A percentile compares a stretch with the other conserved stretches of the same genome.
Evolutionary conservation across 2,329 filamentous ascomycete species (phyloP).

Genomic region (Trichoderma breve): DNA sequence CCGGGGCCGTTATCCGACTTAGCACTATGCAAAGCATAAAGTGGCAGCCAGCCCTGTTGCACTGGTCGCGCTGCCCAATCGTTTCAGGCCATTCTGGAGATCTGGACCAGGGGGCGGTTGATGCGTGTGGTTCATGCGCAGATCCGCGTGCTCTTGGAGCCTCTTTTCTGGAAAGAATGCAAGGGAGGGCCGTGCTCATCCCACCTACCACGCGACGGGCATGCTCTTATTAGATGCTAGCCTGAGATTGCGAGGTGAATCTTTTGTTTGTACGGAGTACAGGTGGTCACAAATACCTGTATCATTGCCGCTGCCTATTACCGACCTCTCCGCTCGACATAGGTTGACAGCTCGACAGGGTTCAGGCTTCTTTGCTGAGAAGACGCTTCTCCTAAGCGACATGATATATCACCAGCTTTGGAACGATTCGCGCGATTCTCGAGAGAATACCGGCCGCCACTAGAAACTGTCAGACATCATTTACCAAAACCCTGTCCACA

Average conservation of each 20-base stretch:
- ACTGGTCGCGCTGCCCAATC: constrained; percentile 7
- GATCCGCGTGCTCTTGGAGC: constrained; percentile 8
- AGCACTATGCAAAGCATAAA: constrained; percentile 14
- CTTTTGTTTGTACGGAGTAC: not conserved
- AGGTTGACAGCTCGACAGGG: not conserved
- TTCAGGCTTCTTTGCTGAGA: not conserved
- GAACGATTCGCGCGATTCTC: not conserved
- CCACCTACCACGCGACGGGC: not conserved
- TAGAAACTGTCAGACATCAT: not conserved
- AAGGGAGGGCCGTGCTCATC: constrained; percentile 4
- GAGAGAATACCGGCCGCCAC: not conserved
- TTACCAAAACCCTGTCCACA: not conserved
- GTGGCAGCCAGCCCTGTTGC: constrained; percentile 15
- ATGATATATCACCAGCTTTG: not conserved
- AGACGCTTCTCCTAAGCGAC: not conserved
- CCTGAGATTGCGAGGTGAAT: not conserved
- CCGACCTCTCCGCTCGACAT: not conserved
- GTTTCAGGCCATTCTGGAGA: constrained; percentile 10
- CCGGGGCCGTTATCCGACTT: constrained; percentile 4
- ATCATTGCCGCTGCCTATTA: not conserved
- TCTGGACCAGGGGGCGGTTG: constrained; percentile 7
- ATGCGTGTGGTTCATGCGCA: constrained; percentile 15
- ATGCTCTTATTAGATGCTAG: not conserved
- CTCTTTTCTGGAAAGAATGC: constrained; percentile 10
- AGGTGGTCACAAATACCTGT: not conserved